phyloP scores from a whole-genome alignment of 2,329 filamentous ascomycete genomes.

The Scedosporium dehoogii region DNA sequence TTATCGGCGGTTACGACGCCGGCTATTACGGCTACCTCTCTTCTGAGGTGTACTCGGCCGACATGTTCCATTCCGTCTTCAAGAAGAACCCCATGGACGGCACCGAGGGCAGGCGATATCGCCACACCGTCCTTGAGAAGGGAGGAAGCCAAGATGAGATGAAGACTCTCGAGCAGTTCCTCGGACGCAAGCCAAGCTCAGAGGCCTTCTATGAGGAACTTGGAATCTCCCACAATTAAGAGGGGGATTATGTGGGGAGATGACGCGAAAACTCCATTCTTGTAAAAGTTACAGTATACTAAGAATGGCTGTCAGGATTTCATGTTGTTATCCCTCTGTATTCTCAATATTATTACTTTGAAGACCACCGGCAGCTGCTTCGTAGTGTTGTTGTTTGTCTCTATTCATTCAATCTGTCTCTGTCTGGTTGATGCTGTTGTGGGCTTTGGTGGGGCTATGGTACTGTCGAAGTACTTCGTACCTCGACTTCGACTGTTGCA shows the following conservation, averaged over 20 bases:
- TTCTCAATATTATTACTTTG: no score
- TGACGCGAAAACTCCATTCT: not conserved
- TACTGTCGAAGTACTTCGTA: no score
- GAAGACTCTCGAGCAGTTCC: constrained; percentile 66
- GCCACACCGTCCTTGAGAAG: constrained; percentile 67
- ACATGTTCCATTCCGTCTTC: constrained; percentile 81
- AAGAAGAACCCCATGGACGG: constrained; percentile 69
- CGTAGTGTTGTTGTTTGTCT: not conserved
- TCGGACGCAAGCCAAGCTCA: constrained; percentile 65
- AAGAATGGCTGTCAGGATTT: not conserved
- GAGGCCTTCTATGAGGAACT: constrained; percentile 76
- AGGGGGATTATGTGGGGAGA: not conserved
- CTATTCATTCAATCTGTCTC: not conserved
- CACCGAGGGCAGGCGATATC: constrained; percentile 63
- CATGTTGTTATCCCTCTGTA: no score
- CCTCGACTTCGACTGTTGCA: no score
- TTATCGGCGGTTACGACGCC: constrained; percentile 77
- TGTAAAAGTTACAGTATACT: not conserved
- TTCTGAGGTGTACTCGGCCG: constrained; percentile 70
- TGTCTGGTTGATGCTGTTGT: not conserved
- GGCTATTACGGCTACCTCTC: constrained; percentile 71
- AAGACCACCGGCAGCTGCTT: no score
- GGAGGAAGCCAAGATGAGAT: constrained; percentile 76
- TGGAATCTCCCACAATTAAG: constrained; percentile 27
- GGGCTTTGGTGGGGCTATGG: not conserved